Evolutionary conservation across 108 stramenopile genomes (phyloP), one percentile per base, ranked within the genome.

Genomic region (Pelagomonas calceolata): DNA sequence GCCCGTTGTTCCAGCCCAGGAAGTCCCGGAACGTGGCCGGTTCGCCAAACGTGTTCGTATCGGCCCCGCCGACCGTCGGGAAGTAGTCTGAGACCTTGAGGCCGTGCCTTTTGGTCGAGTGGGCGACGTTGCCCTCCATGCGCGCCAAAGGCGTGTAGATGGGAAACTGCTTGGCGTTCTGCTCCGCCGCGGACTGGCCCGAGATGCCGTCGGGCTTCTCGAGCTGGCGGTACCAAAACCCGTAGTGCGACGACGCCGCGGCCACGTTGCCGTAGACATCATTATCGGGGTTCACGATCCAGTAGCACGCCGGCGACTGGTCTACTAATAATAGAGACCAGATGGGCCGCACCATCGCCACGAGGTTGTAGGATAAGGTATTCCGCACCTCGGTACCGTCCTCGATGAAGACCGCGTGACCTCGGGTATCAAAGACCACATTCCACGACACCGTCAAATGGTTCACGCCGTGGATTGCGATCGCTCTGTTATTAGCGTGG

Each of bases 381-480:
- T 81, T 81, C 17, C 64, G 30, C 1, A 45, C 37, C 72, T 81
- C 80, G 32, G 69, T 60, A 16, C 80, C 80, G 43, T 81, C 80
- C 43, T 81, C 80, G 34, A 81, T 64, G 51, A 81, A 77, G 63
- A 71, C 60, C 15, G 75, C 63, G 76, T 85, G 84, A 3, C 84
- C 84, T 0, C 65, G 31, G 18, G 76, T 73, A 36, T 80, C 43
- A 30, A 68, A 77, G 7, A 68, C 76, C 34, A 80, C 73, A 65
- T 78, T 83, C 30, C 73, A 68, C 36, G 72, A 33, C 26, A 80
- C 74, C 0, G 33, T 12, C 21, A 75, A 64, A 32, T 83, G 34
- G 36, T 80, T 36, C 18, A 64, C 45, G 68, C 81, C 81, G 78
- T 85, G 85, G 51, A 82, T 67, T 17, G 81, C 81, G 63, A 79